Evolutionary conservation across 768 basidiomycete species (phyloP).

Genomic region (Gloeophyllum trabeum): DNA sequence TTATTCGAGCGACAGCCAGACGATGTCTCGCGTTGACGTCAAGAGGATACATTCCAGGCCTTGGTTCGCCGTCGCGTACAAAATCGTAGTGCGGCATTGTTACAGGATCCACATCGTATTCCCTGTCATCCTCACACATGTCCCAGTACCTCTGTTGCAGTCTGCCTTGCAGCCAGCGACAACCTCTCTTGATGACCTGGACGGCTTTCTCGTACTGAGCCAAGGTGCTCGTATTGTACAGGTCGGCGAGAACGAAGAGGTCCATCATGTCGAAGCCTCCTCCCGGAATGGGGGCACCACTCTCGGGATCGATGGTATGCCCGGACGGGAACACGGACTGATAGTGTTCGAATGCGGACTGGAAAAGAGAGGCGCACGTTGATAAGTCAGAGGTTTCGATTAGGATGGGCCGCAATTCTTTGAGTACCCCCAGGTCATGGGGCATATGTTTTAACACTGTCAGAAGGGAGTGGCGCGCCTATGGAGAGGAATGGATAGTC

Average conservation of each 20-base stretch:
- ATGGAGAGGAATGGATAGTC: constrained; percentile 1
- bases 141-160: constrained; percentile 71
- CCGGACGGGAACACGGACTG: constrained; percentile 37
- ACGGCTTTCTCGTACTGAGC: constrained; percentile 61
- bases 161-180: constrained; percentile 88
- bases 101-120: constrained; percentile 52
- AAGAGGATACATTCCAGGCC: constrained; percentile 47
- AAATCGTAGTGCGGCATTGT: constrained; percentile 10
- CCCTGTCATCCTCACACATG: constrained; percentile 73
- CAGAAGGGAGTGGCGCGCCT: constrained; percentile 56
- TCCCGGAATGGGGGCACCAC: constrained; percentile 12
- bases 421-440: constrained; percentile 69
- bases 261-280: constrained; percentile 49
- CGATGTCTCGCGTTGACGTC: constrained; percentile 77
- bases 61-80: constrained; percentile 28
- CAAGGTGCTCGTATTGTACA: constrained; percentile 48
- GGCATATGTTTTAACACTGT: constrained; percentile 67
- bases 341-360: constrained; percentile 65
- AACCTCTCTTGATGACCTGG: constrained; percentile 60
- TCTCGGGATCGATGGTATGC: constrained; percentile 23
- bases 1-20: constrained; percentile 73
- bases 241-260: constrained; percentile 76
- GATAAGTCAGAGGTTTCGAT: constrained; percentile 60
- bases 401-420: constrained; percentile 68
- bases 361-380: constrained; percentile 56